Evolutionary conservation across 148 eudicot species (phyloP).

Genomic region (Beta vulgaris): DNA sequence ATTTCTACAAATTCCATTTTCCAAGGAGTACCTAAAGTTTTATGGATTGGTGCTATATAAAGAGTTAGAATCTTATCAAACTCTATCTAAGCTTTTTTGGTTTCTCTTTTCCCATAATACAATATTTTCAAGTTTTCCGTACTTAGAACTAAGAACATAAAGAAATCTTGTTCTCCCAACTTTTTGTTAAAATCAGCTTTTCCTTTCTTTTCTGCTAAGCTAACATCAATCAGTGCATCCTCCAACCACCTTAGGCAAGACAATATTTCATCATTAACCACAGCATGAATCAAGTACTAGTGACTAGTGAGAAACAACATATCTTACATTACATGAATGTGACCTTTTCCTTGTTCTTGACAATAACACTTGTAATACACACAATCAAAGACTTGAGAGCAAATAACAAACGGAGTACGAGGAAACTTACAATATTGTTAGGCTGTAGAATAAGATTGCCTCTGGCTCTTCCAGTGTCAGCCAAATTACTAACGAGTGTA

Average conservation of each 20-base stretch:
- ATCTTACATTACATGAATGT: background rate
- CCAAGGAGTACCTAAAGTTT: background rate
- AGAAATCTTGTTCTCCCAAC: background rate
- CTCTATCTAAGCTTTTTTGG: background rate
- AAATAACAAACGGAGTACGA: background rate
- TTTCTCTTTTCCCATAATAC: background rate
- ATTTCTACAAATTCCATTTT: background rate
- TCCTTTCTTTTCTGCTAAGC: background rate
- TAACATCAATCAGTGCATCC: background rate
- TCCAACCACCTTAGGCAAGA: background rate
- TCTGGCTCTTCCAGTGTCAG: constrained; percentile 42
- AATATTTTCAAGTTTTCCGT: background rate
- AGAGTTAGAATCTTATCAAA: background rate
- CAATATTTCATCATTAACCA: background rate
- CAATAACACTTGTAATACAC: background rate
- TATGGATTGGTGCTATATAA: background rate
- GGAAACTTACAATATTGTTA: constrained; percentile 4
- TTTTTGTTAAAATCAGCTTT: background rate
- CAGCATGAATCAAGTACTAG: background rate
- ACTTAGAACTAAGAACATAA: background rate
- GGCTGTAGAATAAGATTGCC: background rate
- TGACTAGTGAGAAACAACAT: background rate
- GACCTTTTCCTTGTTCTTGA: background rate
- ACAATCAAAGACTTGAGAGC: background rate
- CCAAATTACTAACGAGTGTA: constrained; percentile 63